Evolutionary conservation across 1,139 yeast genomes (phyloP).

Genomic region (Yamadazyma kanchanaburiensis): DNA sequence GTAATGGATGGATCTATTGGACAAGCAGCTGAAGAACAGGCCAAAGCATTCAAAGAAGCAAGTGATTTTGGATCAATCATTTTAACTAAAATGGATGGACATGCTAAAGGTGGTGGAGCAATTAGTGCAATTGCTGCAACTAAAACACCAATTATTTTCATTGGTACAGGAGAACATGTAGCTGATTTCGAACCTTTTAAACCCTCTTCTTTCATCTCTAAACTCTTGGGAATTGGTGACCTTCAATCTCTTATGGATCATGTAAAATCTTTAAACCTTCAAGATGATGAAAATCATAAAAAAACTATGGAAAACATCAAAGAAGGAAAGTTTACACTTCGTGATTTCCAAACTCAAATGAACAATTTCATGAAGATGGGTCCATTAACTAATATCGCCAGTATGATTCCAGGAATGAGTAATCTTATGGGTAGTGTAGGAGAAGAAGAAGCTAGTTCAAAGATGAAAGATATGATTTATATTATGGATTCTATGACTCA

Average conservation of each 20-base stretch:
- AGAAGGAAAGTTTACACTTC: slow-evolving; percentile 89
- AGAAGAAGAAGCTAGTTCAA: slow-evolving; percentile 82
- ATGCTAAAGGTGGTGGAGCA: slow-evolving; percentile 99
- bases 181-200: slow-evolving; percentile 90
- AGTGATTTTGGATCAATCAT: slow-evolving; percentile 94
- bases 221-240: slow-evolving; percentile 92
- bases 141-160: slow-evolving; percentile 90
- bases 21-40: slow-evolving; percentile 96
- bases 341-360: slow-evolving; percentile 94
- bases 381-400: slow-evolving; percentile 87
- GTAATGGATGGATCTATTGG: slow-evolving; percentile 97
- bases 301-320: slow-evolving; percentile 91
- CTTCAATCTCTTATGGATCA: slow-evolving; percentile 93
- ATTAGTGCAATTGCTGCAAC: slow-evolving; percentile 98
- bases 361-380: slow-evolving; percentile 95
- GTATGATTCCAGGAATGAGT: slow-evolving; percentile 93
- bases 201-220: slow-evolving; percentile 85
- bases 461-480: slow-evolving; percentile 84
- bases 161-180: slow-evolving; percentile 98
- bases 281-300: slow-evolving; percentile 63
- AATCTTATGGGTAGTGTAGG: slow-evolving; percentile 83
- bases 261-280: slow-evolving; percentile 82
- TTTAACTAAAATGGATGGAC: slow-evolving; percentile 97
- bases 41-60: slow-evolving; percentile 89
- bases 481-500: slow-evolving; percentile 97